Conservation (phyloP, 116 monocot genomes). For the Cymodocea nodosa region DNA sequence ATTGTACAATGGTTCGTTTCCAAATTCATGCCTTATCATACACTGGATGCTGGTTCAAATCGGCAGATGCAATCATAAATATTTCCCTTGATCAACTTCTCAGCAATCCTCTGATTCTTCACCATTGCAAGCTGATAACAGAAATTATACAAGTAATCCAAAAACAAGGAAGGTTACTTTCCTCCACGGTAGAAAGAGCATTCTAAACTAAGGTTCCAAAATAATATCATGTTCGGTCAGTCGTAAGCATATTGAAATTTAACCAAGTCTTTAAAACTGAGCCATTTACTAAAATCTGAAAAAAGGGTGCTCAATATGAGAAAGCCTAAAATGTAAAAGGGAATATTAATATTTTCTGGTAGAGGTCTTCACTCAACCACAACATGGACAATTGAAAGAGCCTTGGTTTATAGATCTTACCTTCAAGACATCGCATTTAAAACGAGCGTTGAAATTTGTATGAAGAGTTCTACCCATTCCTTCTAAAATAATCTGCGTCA, state of each 20-base stretch:
- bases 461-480: constrained; percentile 96
- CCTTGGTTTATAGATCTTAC: constrained; percentile 16
- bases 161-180: neutral
- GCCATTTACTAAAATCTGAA: too few species aligned
- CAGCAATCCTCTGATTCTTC: constrained; percentile 92
- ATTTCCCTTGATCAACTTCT: constrained; percentile 81
- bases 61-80: constrained; percentile 92
- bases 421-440: constrained; percentile 92
- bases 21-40: too few species aligned
- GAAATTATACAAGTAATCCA: neutral
- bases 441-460: constrained; percentile 85
- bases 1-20: too few species aligned
- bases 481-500: constrained; percentile 70
- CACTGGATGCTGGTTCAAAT: constrained; percentile 43
- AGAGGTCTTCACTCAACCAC: too few species aligned
- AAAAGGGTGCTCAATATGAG: too few species aligned
- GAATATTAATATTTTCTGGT: too few species aligned
- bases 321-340: too few species aligned
- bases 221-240: neutral
- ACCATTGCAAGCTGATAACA: constrained; percentile 83
- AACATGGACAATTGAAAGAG: neutral
- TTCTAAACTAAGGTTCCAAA: neutral
- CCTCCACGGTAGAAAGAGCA: neutral
- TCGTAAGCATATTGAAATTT: neutral
- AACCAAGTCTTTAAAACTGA: too few species aligned